These are phyloP conservation scores for Fraxinus anomala DNA, from an alignment of 257 asterid species.

Conservation along the genomic window DNA sequence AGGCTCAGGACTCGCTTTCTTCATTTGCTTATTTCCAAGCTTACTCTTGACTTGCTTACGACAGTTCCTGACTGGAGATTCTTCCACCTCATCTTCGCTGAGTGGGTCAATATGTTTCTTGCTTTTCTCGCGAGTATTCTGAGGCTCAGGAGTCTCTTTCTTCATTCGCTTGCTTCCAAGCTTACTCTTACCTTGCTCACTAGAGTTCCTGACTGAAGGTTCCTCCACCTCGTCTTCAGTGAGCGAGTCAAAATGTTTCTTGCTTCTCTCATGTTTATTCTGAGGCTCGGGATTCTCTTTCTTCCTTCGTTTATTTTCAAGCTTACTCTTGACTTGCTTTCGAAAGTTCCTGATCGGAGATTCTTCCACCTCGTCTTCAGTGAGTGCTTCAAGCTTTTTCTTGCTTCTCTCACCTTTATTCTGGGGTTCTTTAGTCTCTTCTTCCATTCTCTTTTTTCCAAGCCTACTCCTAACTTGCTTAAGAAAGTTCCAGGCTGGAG, in stretches of 20 bases:
- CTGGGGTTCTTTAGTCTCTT: slow-evolving; percentile 33
- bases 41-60: slow-evolving; percentile 31
- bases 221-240: slow-evolving; percentile 38
- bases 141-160: slow-evolving; percentile 16
- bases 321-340: slow-evolving; percentile 49
- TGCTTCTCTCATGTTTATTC: slow-evolving; percentile 23
- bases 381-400: slow-evolving; percentile 9
- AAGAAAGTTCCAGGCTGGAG: slow-evolving; percentile 23
- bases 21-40: slow-evolving; percentile 35
- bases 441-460: slow-evolving; percentile 33
- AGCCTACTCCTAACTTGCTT: slow-evolving; percentile 26
- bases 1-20: slow-evolving; percentile 44
- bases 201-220: neutral
- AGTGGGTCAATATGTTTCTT: slow-evolving; percentile 17
- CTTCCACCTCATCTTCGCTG: slow-evolving; percentile 37
- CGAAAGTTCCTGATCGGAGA: slow-evolving; percentile 41
- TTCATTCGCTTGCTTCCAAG: slow-evolving; percentile 5
- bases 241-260: slow-evolving; percentile 12
- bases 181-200: slow-evolving; percentile 15
- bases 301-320: slow-evolving; percentile 41
- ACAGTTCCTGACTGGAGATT: slow-evolving; percentile 20
- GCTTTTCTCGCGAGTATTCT: slow-evolving; percentile 10
- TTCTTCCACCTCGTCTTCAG: slow-evolving; percentile 52
- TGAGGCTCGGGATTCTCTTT: slow-evolving; percentile 37
- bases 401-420: slow-evolving; percentile 31